Base-by-base conservation (phyloP, 345 rosid genomes). In the Crucihimalaya himalaica region DNA sequence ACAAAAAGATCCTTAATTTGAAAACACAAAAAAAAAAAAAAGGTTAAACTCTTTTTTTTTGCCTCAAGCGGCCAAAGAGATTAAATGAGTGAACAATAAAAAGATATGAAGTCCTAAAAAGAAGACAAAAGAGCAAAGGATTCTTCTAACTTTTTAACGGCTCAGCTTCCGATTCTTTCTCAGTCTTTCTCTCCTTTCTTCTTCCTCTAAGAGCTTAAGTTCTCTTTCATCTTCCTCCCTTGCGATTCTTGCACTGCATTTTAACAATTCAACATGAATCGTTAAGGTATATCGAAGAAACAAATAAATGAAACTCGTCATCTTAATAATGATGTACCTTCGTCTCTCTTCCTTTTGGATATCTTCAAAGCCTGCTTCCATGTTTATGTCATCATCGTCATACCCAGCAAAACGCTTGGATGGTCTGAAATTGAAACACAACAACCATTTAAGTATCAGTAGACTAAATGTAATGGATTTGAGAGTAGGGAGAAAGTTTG, bases 281-380 rank as follows among this genome's bases (percentile, higher is more conserved):
- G 3, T 13, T 39, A 8, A 34, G 14, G 5, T 29, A 39, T 8
- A 16, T 19, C 45, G 0, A 53, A 16, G 11, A 68, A 53, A 62
- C 34, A 14, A 23, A 15, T 9, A 5, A 51, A 9, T 16, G n/a
- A 21, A 13, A 20, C 68, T 47, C 29, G 0, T 57, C 20, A 34
- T 8, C 34, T 21, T 18, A n/a, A 19, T 37, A 11, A 18, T 18
- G 1, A 68, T 89, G 40, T 70, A 95, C 99, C 99, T 95, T 74
- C 84, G 50, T 63, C 52, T 81, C 78, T 95, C 99, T 75, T 95
- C 98, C 75, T 20, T 63, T 88, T 78, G 56, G 39, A 92, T 90
- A 59, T 95, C 99, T 0, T 86, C 97, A 43, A 78, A 95, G 65
- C 82, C 83, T 32, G 97, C 96, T 81, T 92, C 99, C 99, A 92